Percentiles rank a stretch among this genome's conserved stretches.
These are phyloP conservation scores for Fusarium avenaceum DNA, from an alignment of 2,329 filamentous ascomycete genomes.

Conservation along the genomic window DNA sequence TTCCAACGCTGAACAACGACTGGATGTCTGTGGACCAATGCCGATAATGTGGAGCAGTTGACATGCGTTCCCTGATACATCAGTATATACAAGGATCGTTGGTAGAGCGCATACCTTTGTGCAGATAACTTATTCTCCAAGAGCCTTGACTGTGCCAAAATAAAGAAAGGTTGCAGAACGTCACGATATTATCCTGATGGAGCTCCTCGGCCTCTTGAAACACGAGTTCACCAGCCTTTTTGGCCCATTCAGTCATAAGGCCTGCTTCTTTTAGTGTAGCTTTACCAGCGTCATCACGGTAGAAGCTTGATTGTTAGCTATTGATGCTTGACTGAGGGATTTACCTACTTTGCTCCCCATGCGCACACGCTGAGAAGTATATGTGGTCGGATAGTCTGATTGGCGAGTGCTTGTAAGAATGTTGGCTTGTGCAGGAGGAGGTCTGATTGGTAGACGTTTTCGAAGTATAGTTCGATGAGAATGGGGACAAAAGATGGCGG, in stretches of 20 bases:
- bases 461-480: slow-evolving; percentile 29
- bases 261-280: background rate
- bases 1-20: background rate
- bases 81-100: fast-evolving
- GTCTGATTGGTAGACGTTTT: slow-evolving; percentile 34
- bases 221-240: slow-evolving; percentile 19
- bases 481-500: background rate
- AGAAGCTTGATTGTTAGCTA: slow-evolving; percentile 17
- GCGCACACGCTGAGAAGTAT: slow-evolving; percentile 34
- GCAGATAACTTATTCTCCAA: slow-evolving; percentile 39
- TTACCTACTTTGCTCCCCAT: slow-evolving; percentile 41
- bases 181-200: slow-evolving; percentile 30
- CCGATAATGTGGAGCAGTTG: slow-evolving; percentile 37
- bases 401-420: slow-evolving; percentile 2
- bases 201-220: slow-evolving; percentile 34
- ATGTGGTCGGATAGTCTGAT: background rate
- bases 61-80: slow-evolving; percentile 27
- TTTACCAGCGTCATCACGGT: background rate
- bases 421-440: slow-evolving; percentile 18
- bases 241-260: slow-evolving; percentile 28
- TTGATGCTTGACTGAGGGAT: fast-evolving
- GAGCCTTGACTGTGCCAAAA: slow-evolving; percentile 45
- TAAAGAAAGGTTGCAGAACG: slow-evolving; percentile 34
- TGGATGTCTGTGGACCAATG: background rate
- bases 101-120: slow-evolving; percentile 16